Evolutionary conservation across 2,329 filamentous ascomycete genomes (phyloP), one percentile per base, ranked within the genome.

Genomic region (Byssothecium circinans): DNA sequence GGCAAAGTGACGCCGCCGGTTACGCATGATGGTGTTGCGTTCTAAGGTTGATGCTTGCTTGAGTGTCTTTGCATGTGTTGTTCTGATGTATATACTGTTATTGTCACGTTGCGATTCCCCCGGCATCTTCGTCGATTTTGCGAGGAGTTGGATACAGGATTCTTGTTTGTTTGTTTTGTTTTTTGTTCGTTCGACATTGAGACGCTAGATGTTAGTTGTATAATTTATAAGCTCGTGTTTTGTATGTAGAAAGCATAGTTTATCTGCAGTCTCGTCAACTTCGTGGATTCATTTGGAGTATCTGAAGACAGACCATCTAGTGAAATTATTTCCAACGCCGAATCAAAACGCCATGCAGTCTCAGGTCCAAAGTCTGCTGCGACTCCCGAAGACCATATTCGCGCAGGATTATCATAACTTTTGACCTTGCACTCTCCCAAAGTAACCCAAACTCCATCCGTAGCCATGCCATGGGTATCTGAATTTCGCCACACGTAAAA

Each of bases 201-300:
- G 32, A 38, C 23, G 8, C 14, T 25, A 11, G 17, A 20, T 22
- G 17, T 37, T n/a, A 39, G 36, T 39, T 22, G 20, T 34, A 20
- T 43, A 48, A 48, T 43, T 32, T 48, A 39, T 48, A 43, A 48
- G 40, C 20, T 27, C 19, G 17, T 41, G 6, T 5, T n/a, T 7
- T 32, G 12, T 32, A 12, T 4, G 34, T 44, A 17, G n/a, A 37
- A 33, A 25, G 32, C 14, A 41, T 38, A 33, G 32, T 45, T 42
- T 18, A 43, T 65, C 61, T 66, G 61, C 58, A 62, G 11, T 25
- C 20, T 15, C 25, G 36, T 39, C 17, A 39, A 39, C 12, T 32
- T 32, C 6, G 6, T 32, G 29, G 11, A 7, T 27, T 11, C 25
- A n/a, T n/a, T n/a, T 35, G 32, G 32, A 35, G 7, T 35, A 35